Conservation (phyloP, 306 rosid species). For the Quercus cerris region DNA sequence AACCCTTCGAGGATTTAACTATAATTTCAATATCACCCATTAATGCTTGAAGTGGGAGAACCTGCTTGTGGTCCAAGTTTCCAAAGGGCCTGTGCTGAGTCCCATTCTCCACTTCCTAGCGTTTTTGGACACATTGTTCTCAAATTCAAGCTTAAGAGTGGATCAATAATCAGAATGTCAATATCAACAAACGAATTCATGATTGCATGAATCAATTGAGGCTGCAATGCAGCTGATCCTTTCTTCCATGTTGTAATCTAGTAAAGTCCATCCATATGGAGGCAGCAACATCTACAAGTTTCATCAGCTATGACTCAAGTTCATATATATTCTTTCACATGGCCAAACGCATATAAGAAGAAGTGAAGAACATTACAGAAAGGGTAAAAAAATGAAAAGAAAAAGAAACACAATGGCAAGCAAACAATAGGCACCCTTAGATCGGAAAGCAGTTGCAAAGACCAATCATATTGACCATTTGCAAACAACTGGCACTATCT, state of each 20-base stretch:
- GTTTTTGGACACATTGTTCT: too few relatives aligned
- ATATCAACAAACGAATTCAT: background rate
- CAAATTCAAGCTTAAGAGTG: background rate
- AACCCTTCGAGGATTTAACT: too few relatives aligned
- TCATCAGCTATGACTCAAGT: background rate
- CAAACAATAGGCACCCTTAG: conserved; percentile 8
- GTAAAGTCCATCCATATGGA: background rate
- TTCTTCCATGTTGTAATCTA: too few relatives aligned
- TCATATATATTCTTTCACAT: background rate
- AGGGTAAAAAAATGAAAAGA: background rate
- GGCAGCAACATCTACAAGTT: background rate
- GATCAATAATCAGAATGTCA: background rate
- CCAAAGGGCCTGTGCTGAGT: too few relatives aligned
- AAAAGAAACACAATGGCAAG: background rate
- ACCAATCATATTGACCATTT: conserved; percentile 12
- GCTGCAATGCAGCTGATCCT: background rate
- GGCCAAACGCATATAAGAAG: background rate
- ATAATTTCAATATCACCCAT: too few relatives aligned
- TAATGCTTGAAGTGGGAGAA: too few relatives aligned
- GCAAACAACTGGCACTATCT: conserved; percentile 5
- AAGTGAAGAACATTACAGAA: background rate
- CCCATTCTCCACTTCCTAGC: too few relatives aligned
- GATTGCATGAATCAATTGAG: background rate
- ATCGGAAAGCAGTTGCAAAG: conserved; percentile 9
- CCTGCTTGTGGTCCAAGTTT: too few relatives aligned